Evolutionary conservation across 2,329 filamentous ascomycete genomes (phyloP).

Genomic region (Parafenestella ontariensis): DNA sequence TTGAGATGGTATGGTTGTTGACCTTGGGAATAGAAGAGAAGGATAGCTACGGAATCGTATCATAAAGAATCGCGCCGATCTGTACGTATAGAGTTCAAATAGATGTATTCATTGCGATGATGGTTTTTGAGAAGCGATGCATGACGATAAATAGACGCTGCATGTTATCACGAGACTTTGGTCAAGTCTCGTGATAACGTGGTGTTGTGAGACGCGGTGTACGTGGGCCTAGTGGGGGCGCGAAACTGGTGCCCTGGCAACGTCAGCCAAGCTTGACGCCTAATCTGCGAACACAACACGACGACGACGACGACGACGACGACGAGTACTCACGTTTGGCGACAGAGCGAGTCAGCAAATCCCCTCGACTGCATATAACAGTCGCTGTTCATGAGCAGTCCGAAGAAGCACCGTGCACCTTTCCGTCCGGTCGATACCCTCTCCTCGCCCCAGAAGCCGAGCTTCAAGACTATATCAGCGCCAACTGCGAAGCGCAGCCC

Average conservation of each 20-base stretch:
- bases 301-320: too few species aligned
- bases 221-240: slow-evolving; percentile 1
- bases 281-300: background rate
- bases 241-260: background rate
- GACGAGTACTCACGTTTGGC: background rate
- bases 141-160: too few species aligned
- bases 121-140: background rate
- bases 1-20: background rate
- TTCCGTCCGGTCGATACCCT: slow-evolving; percentile 45
- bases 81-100: background rate
- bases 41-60: background rate
- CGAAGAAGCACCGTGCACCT: slow-evolving; percentile 39
- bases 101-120: background rate
- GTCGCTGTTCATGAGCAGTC: slow-evolving; percentile 32
- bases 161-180: too few species aligned
- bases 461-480: slow-evolving; percentile 20
- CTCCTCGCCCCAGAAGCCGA: slow-evolving; percentile 42
- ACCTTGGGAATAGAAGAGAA: too few species aligned
- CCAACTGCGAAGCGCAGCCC: slow-evolving; percentile 1
- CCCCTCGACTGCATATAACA: background rate
- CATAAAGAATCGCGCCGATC: background rate
- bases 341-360: background rate
- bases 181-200: slow-evolving; percentile 20
- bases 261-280: background rate
- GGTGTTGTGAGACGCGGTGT: slow-evolving; percentile 13